These are phyloP conservation scores for Leptodermis oblonga DNA, from an alignment of 257 asterid genomes.

Conservation along the genomic window DNA sequence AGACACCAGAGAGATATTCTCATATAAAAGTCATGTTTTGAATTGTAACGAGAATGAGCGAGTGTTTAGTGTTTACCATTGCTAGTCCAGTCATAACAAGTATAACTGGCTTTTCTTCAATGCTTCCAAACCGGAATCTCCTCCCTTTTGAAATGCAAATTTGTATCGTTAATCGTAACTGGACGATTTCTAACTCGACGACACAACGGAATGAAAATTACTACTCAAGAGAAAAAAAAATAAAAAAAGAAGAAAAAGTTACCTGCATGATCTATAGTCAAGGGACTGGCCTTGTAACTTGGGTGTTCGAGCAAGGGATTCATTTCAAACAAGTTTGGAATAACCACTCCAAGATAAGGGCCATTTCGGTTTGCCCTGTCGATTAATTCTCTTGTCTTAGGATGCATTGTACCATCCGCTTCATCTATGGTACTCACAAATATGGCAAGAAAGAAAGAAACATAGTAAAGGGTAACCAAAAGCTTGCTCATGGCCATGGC, in stretches of 20 bases:
- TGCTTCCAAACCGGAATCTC: conserved; percentile 46
- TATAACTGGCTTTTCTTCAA: conserved; percentile 31
- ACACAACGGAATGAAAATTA: too few relatives aligned
- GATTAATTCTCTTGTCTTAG: conserved; percentile 26
- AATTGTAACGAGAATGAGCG: too few relatives aligned
- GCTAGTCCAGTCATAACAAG: conserved; percentile 53
- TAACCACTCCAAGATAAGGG: conserved; percentile 49
- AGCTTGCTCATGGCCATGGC: not conserved
- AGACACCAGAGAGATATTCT: too few relatives aligned
- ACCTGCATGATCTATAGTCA: conserved; percentile 46
- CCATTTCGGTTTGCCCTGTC: conserved; percentile 36
- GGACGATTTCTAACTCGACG: too few relatives aligned
- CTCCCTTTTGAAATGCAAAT: conserved; percentile 32
- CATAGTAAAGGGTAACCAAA: not conserved
- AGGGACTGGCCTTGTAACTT: conserved; percentile 25
- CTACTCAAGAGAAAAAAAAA: too few relatives aligned
- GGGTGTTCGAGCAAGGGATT: conserved; percentile 54
- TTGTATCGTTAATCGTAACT: too few relatives aligned
- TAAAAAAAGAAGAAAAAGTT: too few relatives aligned
- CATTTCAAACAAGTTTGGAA: conserved; percentile 51
- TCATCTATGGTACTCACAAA: conserved; percentile 12
- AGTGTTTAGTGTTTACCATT: too few relatives aligned
- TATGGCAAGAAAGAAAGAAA: not conserved
- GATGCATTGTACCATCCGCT: conserved; percentile 19
- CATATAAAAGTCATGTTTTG: too few relatives aligned